A percentile compares a stretch with the other conserved stretches of the same genome.
Evolutionary conservation across 2,329 filamentous ascomycete species (phyloP).

Genomic region (Ophiostoma ulmi): DNA sequence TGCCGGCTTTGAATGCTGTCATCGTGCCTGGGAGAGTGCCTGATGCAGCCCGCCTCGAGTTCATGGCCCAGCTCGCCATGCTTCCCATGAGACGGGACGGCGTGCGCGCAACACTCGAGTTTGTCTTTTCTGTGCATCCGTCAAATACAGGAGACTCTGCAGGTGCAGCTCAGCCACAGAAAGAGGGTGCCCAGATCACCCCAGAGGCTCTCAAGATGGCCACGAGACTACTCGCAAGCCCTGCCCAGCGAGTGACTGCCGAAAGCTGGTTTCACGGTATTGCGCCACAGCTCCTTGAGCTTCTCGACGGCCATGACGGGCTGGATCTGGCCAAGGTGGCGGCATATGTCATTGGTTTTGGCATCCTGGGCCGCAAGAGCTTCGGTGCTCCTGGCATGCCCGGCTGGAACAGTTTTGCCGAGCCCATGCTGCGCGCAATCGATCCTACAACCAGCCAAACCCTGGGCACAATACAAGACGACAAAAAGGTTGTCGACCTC

Average conservation of each 20-base stretch:
- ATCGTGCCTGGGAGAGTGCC: constrained; percentile 58
- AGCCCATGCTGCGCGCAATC: constrained; percentile 51
- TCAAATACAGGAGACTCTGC: constrained; percentile 39
- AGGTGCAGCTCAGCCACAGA: constrained; percentile 44
- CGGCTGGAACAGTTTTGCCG: constrained; percentile 59
- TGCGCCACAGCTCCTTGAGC: constrained; percentile 53
- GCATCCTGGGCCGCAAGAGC: constrained; percentile 59
- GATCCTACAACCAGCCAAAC: constrained; percentile 38
- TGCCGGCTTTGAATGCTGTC: constrained; percentile 58
- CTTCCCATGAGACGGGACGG: constrained; percentile 59
- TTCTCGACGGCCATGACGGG: constrained; percentile 58
- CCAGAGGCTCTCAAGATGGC: constrained; percentile 63
- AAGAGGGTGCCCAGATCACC: constrained; percentile 59
- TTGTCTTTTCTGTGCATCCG: constrained; percentile 64
- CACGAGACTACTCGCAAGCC: constrained; percentile 55
- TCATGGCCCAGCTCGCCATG: constrained; percentile 54
- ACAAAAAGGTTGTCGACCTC: constrained; percentile 47
- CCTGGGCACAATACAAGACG: constrained; percentile 27
- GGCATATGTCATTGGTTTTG: constrained; percentile 59
- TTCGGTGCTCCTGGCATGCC: constrained; percentile 59
- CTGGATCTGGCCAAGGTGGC: constrained; percentile 54
- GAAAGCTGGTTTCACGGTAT: constrained; percentile 58
- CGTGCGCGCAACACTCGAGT: constrained; percentile 63
- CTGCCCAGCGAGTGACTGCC: constrained; percentile 50
- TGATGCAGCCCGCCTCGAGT: constrained; percentile 52